These are phyloP conservation scores for Galerina marginata DNA, from an alignment of 768 basidiomycete genomes.

Conservation along the genomic window DNA sequence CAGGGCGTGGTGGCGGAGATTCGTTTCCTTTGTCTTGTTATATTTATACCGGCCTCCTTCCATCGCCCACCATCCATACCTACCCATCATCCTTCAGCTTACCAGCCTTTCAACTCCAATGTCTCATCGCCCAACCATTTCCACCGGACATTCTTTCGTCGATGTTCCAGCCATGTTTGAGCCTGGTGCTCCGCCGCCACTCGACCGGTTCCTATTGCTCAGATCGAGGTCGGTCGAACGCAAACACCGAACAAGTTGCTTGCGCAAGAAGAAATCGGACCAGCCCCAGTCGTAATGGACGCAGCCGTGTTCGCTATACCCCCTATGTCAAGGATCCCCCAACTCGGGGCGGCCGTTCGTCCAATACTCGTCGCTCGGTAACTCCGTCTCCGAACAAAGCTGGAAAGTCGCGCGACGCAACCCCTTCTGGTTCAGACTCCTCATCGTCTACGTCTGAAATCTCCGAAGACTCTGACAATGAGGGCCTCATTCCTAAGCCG, in stretches of 20 bases:
- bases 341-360: neutral
- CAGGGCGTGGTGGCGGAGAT: too few species aligned
- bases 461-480: constrained; percentile 5
- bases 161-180: constrained; percentile 18
- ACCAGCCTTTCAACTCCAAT: too few species aligned
- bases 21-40: too few species aligned
- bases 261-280: constrained; percentile 14
- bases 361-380: neutral
- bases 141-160: constrained; percentile 2
- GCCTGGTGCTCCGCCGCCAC: constrained; percentile 22
- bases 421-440: neutral
- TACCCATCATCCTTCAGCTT: neutral
- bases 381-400: neutral
- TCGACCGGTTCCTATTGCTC: constrained; percentile 16
- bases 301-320: neutral
- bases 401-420: neutral
- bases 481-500: constrained; percentile 29
- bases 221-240: constrained; percentile 14
- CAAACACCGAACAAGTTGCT: constrained; percentile 5
- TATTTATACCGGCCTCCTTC: too few species aligned
- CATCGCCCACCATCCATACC: too few species aligned
- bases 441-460: neutral
- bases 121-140: neutral
- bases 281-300: neutral
- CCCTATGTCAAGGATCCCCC: neutral